Evolutionary conservation across 2,329 filamentous ascomycete species (phyloP).

Genomic region (Penicillium sp.): DNA sequence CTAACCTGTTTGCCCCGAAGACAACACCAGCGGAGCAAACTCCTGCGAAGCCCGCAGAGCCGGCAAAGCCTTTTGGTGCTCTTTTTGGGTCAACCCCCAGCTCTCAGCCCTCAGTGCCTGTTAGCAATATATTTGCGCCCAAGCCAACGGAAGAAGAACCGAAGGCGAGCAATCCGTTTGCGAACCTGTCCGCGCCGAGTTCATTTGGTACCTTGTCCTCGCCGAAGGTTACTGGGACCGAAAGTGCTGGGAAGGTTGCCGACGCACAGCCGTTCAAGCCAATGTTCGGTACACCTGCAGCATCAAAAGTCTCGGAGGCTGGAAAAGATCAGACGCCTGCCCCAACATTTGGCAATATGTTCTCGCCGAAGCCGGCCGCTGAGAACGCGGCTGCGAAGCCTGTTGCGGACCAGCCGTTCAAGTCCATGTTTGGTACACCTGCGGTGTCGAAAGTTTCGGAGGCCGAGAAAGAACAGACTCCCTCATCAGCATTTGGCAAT

Average conservation of each 20-base stretch:
- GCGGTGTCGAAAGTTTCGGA: neutral
- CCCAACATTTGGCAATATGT: slow-evolving; percentile 5
- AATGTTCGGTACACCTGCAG: slow-evolving; percentile 1
- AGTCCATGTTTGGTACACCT: slow-evolving; percentile 4
- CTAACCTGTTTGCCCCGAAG: slow-evolving; percentile 4
- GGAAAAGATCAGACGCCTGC: neutral
- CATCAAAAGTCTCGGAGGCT: neutral
- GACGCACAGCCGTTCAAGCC: slow-evolving; percentile 1
- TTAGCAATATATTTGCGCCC: slow-evolving; percentile 21
- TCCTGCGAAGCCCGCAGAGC: slow-evolving; percentile 3
- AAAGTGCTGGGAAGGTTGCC: slow-evolving; percentile 1
- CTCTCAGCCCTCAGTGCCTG: slow-evolving; percentile 30
- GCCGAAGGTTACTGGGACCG: neutral
- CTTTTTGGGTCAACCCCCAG: slow-evolving; percentile 3
- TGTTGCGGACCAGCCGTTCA: neutral
- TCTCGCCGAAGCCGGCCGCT: slow-evolving; percentile 2
- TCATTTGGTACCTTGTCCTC: neutral
- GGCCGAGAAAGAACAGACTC: neutral
- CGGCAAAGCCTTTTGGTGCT: slow-evolving; percentile 1
- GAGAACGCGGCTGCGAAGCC: neutral
- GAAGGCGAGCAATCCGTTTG: slow-evolving; percentile 31
- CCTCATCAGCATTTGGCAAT: slow-evolving; percentile 3
- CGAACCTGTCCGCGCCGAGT: slow-evolving; percentile 10
- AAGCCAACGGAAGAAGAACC: slow-evolving; percentile 15
- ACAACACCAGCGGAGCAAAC: neutral